Evolutionary conservation across 1,139 yeast species (phyloP), one percentile per base, ranked within the genome.

Genomic region (Yarrowia galli): DNA sequence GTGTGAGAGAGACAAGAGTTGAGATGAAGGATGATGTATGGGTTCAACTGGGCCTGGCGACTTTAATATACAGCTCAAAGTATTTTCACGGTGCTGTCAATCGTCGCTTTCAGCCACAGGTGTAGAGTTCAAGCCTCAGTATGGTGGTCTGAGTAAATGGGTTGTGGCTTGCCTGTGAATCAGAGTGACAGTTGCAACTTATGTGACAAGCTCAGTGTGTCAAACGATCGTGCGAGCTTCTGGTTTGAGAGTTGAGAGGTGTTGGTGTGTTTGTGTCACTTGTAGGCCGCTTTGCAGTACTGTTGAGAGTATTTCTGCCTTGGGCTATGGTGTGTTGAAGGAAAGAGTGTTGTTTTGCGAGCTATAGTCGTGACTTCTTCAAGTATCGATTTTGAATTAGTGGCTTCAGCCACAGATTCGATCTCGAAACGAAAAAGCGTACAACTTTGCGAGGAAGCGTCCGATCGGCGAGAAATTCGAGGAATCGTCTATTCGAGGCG

Each of bases 71-170:
- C 22, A 16, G 36, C 28, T 46, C 46, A 22, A 15, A 18, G 45
- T 54, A 54, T n/a, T 54, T 54, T 38, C 36, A 40, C 61, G 60
- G 45, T 51, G 46, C 61, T 58, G 51, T 43, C 64, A 58, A 54
- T 54, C 48, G 46, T n/a, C 46, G 63, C 48, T 42, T 58, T 43
- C 49, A 58, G 64, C 64, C 64, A 58, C 64, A 58, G 51, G 49
- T 42, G 51, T 42, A 42, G 51, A 58, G 64, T 58, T 58, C 64
- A 58, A 58, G 64, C 64, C 64, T 58, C 64, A 58, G 51, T 43
- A 51, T 32, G 64, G 42, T 58, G 49, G 51, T 32, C 51, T 58
- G 64, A 58, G 64, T 58, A 25, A 54, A 40, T 9, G 46, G n/a
- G 32, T 3, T 40, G 60, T 53, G 60, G 60, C 60, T 53, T 53